A percentile compares a stretch with the other conserved stretches of the same genome.
phyloP scores from a whole-genome alignment of 768 basidiomycete species.

The Calocera cornea region DNA sequence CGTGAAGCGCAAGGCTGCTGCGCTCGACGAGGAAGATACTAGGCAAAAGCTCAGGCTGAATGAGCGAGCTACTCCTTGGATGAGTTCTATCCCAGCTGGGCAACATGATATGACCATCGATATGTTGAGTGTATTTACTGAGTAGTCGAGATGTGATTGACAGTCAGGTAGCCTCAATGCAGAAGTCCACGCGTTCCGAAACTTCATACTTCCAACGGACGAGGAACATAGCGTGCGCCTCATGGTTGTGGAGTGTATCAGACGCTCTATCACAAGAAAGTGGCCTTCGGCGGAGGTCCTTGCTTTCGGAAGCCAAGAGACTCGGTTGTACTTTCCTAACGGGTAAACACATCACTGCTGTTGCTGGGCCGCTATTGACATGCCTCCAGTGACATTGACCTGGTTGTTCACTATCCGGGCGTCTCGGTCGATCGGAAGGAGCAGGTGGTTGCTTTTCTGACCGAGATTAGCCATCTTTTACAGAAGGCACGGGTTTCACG shows the following conservation, averaged over 20 bases:
- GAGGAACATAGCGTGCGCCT: slow-evolving; percentile 76
- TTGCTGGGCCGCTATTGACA: slow-evolving; percentile 3
- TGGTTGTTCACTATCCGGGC: slow-evolving; percentile 68
- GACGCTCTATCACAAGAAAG: slow-evolving; percentile 42
- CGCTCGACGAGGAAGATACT: slow-evolving; percentile 32
- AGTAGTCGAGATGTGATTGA: not conserved
- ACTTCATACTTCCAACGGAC: slow-evolving; percentile 76
- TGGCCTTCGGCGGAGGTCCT: slow-evolving; percentile 71
- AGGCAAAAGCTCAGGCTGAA: slow-evolving; percentile 37
- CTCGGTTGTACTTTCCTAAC: slow-evolving; percentile 80
- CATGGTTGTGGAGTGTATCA: slow-evolving; percentile 55
- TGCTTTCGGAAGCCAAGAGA: slow-evolving; percentile 88
- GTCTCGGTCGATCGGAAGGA: slow-evolving; percentile 61
- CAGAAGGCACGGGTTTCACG: slow-evolving; percentile 61
- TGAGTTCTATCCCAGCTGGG: slow-evolving; percentile 30
- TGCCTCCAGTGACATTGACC: slow-evolving; percentile 71
- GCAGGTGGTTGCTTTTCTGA: slow-evolving; percentile 39
- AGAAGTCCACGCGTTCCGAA: slow-evolving; percentile 74
- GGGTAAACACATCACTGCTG: slow-evolving; percentile 44
- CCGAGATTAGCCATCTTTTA: slow-evolving; percentile 63
- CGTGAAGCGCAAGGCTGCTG: not conserved
- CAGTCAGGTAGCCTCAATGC: slow-evolving; percentile 51
- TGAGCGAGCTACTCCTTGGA: slow-evolving; percentile 56
- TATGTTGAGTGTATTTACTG: slow-evolving; percentile 79
- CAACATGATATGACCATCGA: slow-evolving; percentile 53